Evolutionary conservation across 768 basidiomycete genomes (phyloP).

Genomic region (Hericium coralloides): DNA sequence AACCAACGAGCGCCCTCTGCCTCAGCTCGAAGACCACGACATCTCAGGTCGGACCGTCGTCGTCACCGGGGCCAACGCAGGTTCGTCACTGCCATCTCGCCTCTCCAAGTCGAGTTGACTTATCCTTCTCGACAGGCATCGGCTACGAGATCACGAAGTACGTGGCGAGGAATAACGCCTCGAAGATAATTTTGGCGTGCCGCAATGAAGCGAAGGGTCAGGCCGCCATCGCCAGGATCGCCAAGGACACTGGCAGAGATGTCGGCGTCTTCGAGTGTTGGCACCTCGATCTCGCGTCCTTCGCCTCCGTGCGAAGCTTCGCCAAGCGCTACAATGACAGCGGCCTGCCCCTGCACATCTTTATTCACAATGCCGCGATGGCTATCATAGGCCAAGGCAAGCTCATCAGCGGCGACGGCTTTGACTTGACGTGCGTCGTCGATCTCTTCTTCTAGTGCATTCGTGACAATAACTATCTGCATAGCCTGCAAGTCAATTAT

Average conservation of each 20-base stretch:
- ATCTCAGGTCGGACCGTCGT: background rate
- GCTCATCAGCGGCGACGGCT: background rate
- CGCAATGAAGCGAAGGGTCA: background rate
- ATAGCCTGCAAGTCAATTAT: background rate
- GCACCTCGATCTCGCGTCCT: background rate
- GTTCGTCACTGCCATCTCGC: background rate
- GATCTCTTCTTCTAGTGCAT: too few relatives aligned
- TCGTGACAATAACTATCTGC: too few relatives aligned
- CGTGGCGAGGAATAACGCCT: background rate
- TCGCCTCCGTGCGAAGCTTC: background rate
- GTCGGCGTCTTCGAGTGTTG: background rate
- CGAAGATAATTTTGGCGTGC: background rate
- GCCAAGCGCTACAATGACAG: background rate
- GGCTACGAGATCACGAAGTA: background rate
- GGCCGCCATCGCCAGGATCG: background rate
- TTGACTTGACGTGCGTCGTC: background rate
- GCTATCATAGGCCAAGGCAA: background rate
- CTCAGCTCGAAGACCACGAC: background rate
- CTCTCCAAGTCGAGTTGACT: background rate
- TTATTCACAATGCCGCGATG: background rate
- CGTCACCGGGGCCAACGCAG: background rate
- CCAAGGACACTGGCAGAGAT: background rate
- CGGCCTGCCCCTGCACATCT: background rate
- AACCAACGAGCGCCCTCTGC: background rate
- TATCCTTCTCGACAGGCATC: background rate